A percentile compares a stretch with the other conserved stretches of the same genome.
Evolutionary conservation across 2,329 filamentous ascomycete genomes (phyloP).

Genomic region (Monilinia vaccinii-corymbosi): DNA sequence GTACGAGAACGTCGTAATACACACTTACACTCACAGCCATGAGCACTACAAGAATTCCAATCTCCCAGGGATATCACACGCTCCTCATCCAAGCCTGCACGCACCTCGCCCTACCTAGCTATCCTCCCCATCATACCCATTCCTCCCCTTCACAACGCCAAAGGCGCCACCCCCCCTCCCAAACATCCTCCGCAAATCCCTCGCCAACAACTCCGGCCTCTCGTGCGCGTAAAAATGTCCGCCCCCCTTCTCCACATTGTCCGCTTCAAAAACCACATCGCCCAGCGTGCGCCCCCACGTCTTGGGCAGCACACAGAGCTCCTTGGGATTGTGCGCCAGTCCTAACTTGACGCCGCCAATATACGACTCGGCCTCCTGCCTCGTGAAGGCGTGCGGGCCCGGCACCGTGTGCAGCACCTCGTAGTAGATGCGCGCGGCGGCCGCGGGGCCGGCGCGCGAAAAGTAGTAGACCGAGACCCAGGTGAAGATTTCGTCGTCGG

Average conservation of each 20-base stretch:
- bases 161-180: conserved; percentile 40
- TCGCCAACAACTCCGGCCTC: conserved; percentile 41
- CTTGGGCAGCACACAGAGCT: conserved; percentile 44
- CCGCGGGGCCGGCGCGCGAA: conserved; percentile 57
- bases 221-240: conserved; percentile 57
- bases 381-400: conserved; percentile 15
- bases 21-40: too few species aligned
- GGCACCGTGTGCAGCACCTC: conserved; percentile 41
- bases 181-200: conserved; percentile 51
- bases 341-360: conserved; percentile 33
- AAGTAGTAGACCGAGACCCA: conserved; percentile 72
- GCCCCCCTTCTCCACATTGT: conserved; percentile 16
- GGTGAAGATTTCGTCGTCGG: conserved; percentile 65
- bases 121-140: conserved; percentile 21
- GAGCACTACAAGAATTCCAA: too few species aligned
- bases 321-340: conserved; percentile 45
- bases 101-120: conserved; percentile 16
- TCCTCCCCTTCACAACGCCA: conserved; percentile 24
- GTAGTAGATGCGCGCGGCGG: conserved; percentile 63
- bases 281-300: conserved; percentile 51
- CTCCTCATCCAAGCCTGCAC: not conserved
- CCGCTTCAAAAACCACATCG: conserved; percentile 47
- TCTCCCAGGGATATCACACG: too few species aligned
- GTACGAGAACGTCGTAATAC: too few species aligned
- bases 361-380: conserved; percentile 25